Percentiles rank a stretch among this genome's conserved stretches.
These are phyloP conservation scores for Ceratobasidium sp. DNA, from an alignment of 1,284 basidiomycete genomes.

Conservation along the genomic window DNA sequence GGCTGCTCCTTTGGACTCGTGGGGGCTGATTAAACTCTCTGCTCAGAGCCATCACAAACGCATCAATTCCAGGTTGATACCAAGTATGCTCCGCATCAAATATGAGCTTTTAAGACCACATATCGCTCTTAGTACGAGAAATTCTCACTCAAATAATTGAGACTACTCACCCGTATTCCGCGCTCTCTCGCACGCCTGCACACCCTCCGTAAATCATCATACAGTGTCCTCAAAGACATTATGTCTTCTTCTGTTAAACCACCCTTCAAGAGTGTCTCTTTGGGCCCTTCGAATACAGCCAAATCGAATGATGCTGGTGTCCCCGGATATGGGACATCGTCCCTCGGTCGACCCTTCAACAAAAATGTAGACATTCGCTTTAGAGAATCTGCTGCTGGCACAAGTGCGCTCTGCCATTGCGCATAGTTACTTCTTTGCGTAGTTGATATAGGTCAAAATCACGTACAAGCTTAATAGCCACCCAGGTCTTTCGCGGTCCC, in stretches of 20 bases:
- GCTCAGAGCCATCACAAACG: slow-evolving; percentile 79
- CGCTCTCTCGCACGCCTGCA: slow-evolving; percentile 71
- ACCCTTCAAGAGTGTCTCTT: slow-evolving; percentile 47
- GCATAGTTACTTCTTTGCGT: neutral
- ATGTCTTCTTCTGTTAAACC: slow-evolving; percentile 69
- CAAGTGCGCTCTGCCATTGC: slow-evolving; percentile 67
- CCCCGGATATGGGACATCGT: slow-evolving; percentile 73
- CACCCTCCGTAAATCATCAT: slow-evolving; percentile 70
- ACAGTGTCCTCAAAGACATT: slow-evolving; percentile 69
- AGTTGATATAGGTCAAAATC: neutral
- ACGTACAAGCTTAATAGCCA: slow-evolving; percentile 83
- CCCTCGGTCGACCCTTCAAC: slow-evolving; percentile 51
- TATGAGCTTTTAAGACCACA: slow-evolving; percentile 62
- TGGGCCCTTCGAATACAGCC: slow-evolving; percentile 56
- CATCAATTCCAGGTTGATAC: slow-evolving; percentile 87
- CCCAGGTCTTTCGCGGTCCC: slow-evolving; percentile 72
- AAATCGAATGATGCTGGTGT: slow-evolving; percentile 66
- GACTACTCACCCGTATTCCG: slow-evolving; percentile 61
- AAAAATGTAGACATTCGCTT: slow-evolving; percentile 70
- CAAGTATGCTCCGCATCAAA: slow-evolving; percentile 88
- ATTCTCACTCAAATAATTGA: neutral
- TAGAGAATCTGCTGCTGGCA: slow-evolving; percentile 69
- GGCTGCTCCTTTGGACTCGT: neutral
- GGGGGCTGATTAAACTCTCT: slow-evolving; percentile 72
- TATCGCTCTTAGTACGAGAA: neutral